A percentile compares a stretch with the other conserved stretches of the same genome.
phyloP scores from a whole-genome alignment of 805 yeast genomes.

The Nakazawaea pomicola region DNA sequence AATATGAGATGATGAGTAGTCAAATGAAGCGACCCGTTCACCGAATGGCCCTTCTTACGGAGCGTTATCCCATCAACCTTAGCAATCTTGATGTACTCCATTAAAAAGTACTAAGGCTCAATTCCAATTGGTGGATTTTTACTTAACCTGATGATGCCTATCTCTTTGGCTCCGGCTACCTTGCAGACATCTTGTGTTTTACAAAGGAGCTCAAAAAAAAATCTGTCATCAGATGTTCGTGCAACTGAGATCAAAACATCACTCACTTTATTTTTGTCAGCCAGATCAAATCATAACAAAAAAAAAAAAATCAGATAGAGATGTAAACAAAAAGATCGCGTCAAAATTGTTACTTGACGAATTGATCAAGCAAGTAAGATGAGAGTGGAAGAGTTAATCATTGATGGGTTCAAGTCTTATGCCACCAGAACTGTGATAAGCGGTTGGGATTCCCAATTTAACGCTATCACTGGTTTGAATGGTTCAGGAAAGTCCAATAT shows the following conservation, averaged over 20 bases:
- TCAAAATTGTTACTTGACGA: too few relatives aligned
- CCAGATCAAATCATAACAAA: background rate
- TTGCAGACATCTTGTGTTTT: too few relatives aligned
- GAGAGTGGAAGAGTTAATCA: constrained; percentile 93
- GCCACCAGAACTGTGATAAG: constrained; percentile 95
- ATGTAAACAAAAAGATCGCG: constrained; percentile 3
- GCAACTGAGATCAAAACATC: background rate
- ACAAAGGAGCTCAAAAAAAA: too few relatives aligned
- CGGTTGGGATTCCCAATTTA: constrained; percentile 94
- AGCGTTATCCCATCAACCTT: constrained; percentile 42
- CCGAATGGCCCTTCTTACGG: constrained; percentile 50
- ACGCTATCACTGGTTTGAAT: constrained; percentile 95
- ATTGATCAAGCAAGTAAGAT: constrained; percentile 40
- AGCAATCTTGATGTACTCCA: constrained; percentile 55
- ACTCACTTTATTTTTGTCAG: background rate
- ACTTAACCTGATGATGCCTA: too few relatives aligned
- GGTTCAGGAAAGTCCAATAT: constrained; percentile 98
- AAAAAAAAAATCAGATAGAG: background rate
- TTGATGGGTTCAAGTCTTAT: constrained; percentile 97
- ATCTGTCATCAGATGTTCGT: background rate
- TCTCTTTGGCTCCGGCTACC: too few relatives aligned
- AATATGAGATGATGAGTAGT: constrained; percentile 77
- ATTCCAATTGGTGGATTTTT: background rate
- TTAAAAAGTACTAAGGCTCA: constrained; percentile 15
- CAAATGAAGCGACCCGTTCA: constrained; percentile 59